Evolutionary conservation across 2,329 filamentous ascomycete species (phyloP).

Genomic region (Penicillium brasilianum): DNA sequence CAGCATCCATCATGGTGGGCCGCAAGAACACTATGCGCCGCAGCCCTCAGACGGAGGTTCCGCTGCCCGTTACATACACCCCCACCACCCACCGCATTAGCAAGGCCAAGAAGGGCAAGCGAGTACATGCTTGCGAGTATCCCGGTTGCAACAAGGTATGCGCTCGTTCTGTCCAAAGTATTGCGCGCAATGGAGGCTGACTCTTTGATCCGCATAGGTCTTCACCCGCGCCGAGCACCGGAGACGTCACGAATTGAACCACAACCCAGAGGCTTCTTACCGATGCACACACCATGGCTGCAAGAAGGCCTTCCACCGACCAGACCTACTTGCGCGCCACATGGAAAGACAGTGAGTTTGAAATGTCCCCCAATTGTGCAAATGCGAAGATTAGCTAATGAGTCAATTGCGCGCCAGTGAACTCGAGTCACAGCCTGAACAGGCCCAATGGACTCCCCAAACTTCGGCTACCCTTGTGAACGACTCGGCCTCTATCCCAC

Average conservation of each 20-base stretch:
- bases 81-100: slow-evolving; percentile 57
- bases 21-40: slow-evolving; percentile 38
- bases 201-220: slow-evolving; percentile 39
- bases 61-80: slow-evolving; percentile 51
- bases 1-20: slow-evolving; percentile 26
- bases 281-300: slow-evolving; percentile 51
- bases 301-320: slow-evolving; percentile 55
- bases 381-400: background rate
- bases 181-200: slow-evolving; percentile 18
- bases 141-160: slow-evolving; percentile 55
- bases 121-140: slow-evolving; percentile 55
- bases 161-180: slow-evolving; percentile 12
- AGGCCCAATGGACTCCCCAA: slow-evolving; percentile 35
- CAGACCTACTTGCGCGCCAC: slow-evolving; percentile 54
- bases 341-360: slow-evolving; percentile 56
- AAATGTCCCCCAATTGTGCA: background rate
- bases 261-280: slow-evolving; percentile 54
- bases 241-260: slow-evolving; percentile 57
- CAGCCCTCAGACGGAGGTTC: slow-evolving; percentile 37
- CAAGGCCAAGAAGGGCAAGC: slow-evolving; percentile 59
- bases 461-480: slow-evolving; percentile 29
- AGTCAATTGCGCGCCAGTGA: slow-evolving; percentile 33
- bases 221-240: slow-evolving; percentile 57
- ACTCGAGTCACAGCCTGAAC: slow-evolving; percentile 42
- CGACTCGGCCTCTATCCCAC: slow-evolving; percentile 29